phyloP scores from a whole-genome alignment of 257 asterid species.

The Fraxinus cuspidata region DNA sequence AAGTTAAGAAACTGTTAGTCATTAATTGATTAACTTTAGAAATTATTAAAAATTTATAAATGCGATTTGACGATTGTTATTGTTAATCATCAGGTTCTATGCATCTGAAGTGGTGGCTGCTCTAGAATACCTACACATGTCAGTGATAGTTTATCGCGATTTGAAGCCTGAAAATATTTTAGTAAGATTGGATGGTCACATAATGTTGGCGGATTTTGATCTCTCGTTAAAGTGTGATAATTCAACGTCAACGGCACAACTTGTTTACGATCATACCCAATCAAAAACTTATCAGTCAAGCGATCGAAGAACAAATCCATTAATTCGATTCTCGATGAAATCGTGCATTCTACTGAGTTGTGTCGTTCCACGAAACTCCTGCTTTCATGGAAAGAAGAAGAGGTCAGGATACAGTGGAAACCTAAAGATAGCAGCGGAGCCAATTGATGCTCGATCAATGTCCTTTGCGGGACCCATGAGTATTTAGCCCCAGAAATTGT shows the following conservation, averaged over 20 bases:
- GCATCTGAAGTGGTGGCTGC: slow-evolving; percentile 83
- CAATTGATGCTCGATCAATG: slow-evolving; percentile 66
- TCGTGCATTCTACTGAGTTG: slow-evolving; percentile 54
- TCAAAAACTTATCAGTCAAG: background rate
- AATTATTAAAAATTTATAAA: background rate
- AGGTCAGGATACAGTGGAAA: slow-evolving; percentile 14
- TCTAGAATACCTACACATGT: slow-evolving; percentile 81
- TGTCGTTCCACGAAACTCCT: slow-evolving; percentile 36
- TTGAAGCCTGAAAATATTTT: slow-evolving; percentile 80
- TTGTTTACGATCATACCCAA: slow-evolving; percentile 33
- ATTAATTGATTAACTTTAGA: slow-evolving; percentile 3
- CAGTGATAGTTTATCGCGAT: slow-evolving; percentile 67
- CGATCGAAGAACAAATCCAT: background rate
- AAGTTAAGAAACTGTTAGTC: background rate
- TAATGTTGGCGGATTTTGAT: slow-evolving; percentile 80
- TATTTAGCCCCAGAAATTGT: slow-evolving; percentile 75
- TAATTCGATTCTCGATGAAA: slow-evolving; percentile 31
- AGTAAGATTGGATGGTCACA: slow-evolving; percentile 68
- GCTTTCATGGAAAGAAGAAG: slow-evolving; percentile 33
- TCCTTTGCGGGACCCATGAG: slow-evolving; percentile 79
- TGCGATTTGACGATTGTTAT: background rate
- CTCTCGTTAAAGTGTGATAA: slow-evolving; percentile 59
- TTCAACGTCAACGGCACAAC: slow-evolving; percentile 45
- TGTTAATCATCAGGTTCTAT: slow-evolving; percentile 51
- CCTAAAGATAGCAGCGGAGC: slow-evolving; percentile 56